These are phyloP conservation scores for Fonsecaea multimorphosa DNA, from an alignment of 2,329 filamentous ascomycete species.

Conservation along the genomic window DNA sequence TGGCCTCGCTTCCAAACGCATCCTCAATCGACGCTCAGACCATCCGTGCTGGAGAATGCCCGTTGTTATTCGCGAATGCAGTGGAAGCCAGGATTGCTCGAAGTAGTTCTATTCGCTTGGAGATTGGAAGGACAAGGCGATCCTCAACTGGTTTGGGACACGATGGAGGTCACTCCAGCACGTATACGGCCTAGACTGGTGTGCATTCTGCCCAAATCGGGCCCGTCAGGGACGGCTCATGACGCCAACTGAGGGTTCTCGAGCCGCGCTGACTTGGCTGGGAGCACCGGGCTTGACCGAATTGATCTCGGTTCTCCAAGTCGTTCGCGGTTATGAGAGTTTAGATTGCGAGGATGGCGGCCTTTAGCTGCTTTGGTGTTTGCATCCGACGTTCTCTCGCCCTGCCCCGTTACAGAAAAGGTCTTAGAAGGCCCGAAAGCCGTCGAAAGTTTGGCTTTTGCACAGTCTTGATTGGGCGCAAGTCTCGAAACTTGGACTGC, in stretches of 20 bases:
- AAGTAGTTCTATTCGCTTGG: conserved; percentile 14
- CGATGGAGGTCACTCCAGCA: neutral
- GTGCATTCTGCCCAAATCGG: conserved; percentile 3
- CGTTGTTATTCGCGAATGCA: neutral
- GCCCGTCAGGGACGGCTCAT: neutral
- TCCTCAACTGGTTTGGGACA: conserved; percentile 8
- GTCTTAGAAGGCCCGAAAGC: conserved; percentile 1
- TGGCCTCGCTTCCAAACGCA: conserved; percentile 2
- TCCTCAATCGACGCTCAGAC: neutral
- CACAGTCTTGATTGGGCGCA: conserved; percentile 5
- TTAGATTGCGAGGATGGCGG: conserved; percentile 14
- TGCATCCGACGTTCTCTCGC: conserved; percentile 9
- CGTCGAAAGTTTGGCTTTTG: conserved; percentile 11
- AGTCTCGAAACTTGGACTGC: conserved; percentile 5
- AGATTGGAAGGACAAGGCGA: conserved; percentile 18
- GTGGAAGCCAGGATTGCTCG: neutral
- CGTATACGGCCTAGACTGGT: conserved; percentile 1
- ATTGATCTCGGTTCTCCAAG: conserved; percentile 25
- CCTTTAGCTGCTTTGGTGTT: conserved; percentile 1
- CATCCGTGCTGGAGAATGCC: neutral
- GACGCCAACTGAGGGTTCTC: conserved; percentile 13
- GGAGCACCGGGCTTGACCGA: conserved; percentile 12
- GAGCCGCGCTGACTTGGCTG: neutral
- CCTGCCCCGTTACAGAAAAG: conserved; percentile 8
- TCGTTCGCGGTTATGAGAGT: conserved; percentile 10